Evolutionary conservation across 2,329 filamentous ascomycete genomes (phyloP).

Genomic region (Penicillium sp.): DNA sequence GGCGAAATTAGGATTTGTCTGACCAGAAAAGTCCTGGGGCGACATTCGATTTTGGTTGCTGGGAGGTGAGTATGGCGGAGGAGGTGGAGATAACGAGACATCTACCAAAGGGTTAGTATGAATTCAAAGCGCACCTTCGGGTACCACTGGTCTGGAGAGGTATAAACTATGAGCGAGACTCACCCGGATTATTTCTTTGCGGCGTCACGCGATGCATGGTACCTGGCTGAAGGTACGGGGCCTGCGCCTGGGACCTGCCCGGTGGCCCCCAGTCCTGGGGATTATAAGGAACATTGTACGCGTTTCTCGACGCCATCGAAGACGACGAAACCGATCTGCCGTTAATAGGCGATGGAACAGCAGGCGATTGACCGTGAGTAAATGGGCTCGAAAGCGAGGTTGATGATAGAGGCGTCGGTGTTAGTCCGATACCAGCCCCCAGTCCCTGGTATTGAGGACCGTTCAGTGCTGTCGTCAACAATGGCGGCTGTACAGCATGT

Average conservation of each 20-base stretch:
- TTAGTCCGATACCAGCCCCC: conserved; percentile 25
- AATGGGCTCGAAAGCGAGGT: conserved; percentile 47
- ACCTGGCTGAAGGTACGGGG: conserved; percentile 28
- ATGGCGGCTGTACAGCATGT: conserved; percentile 42
- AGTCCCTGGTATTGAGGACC: conserved; percentile 38
- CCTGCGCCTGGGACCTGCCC: conserved; percentile 27
- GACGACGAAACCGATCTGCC: conserved; percentile 36
- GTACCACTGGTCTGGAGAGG: neutral
- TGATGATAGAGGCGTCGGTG: conserved; percentile 41
- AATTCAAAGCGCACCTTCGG: neutral
- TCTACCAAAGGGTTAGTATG: conserved; percentile 21
- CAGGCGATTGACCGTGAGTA: conserved; percentile 39
- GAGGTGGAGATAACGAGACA: conserved; percentile 33
- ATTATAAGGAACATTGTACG: conserved; percentile 48
- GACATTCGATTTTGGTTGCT: conserved; percentile 24
- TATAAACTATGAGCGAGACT: conserved; percentile 12
- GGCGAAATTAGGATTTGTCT: conserved; percentile 17
- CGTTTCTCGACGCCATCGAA: conserved; percentile 44
- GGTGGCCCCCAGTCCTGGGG: conserved; percentile 50
- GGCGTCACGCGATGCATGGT: conserved; percentile 29
- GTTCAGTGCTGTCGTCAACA: conserved; percentile 42
- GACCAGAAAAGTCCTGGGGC: conserved; percentile 13
- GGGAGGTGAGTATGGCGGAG: conserved; percentile 41
- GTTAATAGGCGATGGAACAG: conserved; percentile 36
- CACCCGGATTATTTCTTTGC: conserved; percentile 33